Percentiles rank a stretch among this genome's conserved stretches.
Conservation (phyloP, 1,284 basidiomycete species). For the Trichosporon sp. region DNA sequence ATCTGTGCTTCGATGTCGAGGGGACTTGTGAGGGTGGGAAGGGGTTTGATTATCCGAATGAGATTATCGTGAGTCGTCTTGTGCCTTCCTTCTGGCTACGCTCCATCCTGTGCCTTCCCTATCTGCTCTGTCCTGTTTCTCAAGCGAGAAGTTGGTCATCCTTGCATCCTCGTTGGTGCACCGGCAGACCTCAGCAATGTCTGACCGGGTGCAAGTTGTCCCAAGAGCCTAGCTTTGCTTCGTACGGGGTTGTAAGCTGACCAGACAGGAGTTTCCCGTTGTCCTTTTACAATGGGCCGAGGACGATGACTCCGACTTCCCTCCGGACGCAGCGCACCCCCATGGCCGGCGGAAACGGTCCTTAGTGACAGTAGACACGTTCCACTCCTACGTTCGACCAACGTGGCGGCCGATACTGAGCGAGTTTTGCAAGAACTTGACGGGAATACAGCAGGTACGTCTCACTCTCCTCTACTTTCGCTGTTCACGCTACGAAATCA, state of each 20-base stretch:
- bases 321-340: not conserved
- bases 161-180: no score
- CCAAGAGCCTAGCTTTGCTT: no score
- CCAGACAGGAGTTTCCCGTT: slow-evolving; percentile 52
- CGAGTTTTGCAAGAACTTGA: slow-evolving; percentile 76
- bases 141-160: no score
- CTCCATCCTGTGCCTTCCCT: no score
- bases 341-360: no score
- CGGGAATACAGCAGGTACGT: slow-evolving; percentile 83
- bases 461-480: no score
- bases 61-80: slow-evolving; percentile 74
- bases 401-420: slow-evolving; percentile 76
- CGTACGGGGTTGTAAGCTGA: slow-evolving; percentile 8
- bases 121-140: no score
- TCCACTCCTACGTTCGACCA: slow-evolving; percentile 81
- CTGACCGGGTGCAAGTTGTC: no score
- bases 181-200: no score
- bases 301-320: slow-evolving; percentile 42
- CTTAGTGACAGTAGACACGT: slow-evolving; percentile 54
- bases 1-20: slow-evolving; percentile 61
- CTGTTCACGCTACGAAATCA: no score
- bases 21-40: slow-evolving; percentile 69
- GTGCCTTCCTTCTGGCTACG: no score
- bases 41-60: slow-evolving; percentile 71
- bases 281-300: slow-evolving; percentile 75